A percentile compares a stretch with the other conserved stretches of the same genome.
phyloP scores from a whole-genome alignment of 2,329 filamentous ascomycete genomes.

The Penicillium sp. region DNA sequence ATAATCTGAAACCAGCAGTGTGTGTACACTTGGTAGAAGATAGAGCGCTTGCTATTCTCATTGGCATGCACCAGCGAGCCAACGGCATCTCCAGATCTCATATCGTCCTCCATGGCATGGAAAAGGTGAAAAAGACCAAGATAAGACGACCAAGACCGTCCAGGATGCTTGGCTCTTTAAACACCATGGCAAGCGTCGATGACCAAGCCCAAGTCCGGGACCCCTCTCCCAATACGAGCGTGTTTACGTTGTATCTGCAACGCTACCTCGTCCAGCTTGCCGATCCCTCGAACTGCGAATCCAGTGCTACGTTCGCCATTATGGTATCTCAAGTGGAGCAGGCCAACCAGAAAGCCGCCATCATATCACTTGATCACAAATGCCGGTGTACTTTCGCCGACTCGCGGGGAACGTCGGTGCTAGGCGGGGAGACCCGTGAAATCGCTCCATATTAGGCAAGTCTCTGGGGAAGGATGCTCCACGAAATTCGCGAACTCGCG shows the following conservation, averaged over 20 bases:
- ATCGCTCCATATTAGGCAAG: constrained; percentile 11
- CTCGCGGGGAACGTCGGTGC: background rate
- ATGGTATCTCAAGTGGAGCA: constrained; percentile 12
- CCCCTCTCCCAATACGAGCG: constrained; percentile 3
- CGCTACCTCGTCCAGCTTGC: constrained; percentile 1
- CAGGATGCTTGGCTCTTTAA: background rate
- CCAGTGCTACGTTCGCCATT: background rate
- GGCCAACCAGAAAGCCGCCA: background rate
- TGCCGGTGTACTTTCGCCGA: background rate
- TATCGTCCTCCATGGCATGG: constrained; percentile 10
- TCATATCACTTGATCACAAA: background rate
- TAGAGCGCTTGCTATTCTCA: constrained; percentile 12
- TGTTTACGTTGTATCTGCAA: constrained; percentile 2
- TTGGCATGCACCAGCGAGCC: constrained; percentile 9
- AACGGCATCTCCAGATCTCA: constrained; percentile 15
- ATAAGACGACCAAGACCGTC: background rate
- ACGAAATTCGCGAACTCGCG: constrained; percentile 1
- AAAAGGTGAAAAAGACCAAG: background rate
- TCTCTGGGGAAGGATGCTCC: constrained; percentile 4
- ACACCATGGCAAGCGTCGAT: background rate
- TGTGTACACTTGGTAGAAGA: constrained; percentile 36
- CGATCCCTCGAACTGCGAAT: constrained; percentile 11
- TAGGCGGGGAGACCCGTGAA: constrained; percentile 4
- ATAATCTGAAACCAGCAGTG: constrained; percentile 53
- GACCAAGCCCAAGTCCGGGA: background rate